phyloP scores from a whole-genome alignment of 495 filamentous ascomycete species.

The Trichoderma asperelloides region DNA sequence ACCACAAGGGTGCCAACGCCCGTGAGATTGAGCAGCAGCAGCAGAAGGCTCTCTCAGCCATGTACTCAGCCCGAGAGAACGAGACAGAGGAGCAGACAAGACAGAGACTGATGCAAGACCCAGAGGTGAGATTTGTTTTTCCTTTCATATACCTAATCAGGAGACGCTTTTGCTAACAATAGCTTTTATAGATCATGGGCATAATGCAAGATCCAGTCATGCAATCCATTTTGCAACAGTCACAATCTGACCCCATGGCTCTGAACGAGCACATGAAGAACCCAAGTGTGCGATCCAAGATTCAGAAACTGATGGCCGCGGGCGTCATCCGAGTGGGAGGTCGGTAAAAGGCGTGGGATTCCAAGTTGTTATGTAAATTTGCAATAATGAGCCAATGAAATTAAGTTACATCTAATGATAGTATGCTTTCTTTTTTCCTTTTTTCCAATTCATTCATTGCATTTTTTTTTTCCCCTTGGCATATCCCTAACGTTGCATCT shows the following conservation, averaged over 20 bases:
- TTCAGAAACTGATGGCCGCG: conserved; percentile 85
- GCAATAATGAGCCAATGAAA: neutral
- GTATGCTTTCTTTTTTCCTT: neutral
- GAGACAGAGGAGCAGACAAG: conserved; percentile 96
- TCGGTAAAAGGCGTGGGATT: neutral
- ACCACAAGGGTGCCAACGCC: conserved; percentile 59
- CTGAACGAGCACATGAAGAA: conserved; percentile 97
- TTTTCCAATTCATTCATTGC: too few species aligned
- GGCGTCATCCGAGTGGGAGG: conserved; percentile 78
- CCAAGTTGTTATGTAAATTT: neutral
- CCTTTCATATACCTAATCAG: neutral
- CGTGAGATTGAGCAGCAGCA: conserved; percentile 89
- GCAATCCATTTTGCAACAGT: conserved; percentile 94
- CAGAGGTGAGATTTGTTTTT: conserved; percentile 56
- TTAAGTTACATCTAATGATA: neutral
- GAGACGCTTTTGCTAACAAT: conserved; percentile 23
- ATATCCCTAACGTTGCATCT: too few species aligned
- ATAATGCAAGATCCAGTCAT: conserved; percentile 94
- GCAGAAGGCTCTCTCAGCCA: conserved; percentile 86
- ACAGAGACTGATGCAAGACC: conserved; percentile 84
- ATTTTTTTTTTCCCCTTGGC: too few species aligned
- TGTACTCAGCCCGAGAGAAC: conserved; percentile 80
- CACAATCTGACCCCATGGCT: conserved; percentile 84
- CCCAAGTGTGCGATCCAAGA: conserved; percentile 67
- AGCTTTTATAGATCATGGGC: conserved; percentile 56